These are phyloP conservation scores for Cyclostephanos tholiformis DNA, from an alignment of 108 stramenopile genomes.

Conservation along the genomic window DNA sequence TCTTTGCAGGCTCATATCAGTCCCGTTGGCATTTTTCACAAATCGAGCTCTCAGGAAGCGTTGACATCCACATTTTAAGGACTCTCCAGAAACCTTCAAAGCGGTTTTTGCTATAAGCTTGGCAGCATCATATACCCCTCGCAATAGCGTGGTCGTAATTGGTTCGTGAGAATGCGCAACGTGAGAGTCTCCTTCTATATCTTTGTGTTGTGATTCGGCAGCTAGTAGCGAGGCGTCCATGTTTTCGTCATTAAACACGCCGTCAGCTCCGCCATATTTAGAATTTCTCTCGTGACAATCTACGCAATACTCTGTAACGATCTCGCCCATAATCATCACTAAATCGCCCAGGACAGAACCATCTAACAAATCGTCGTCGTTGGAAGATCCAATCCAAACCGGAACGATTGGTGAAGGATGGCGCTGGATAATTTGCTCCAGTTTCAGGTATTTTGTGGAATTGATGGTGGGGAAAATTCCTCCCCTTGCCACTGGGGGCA, in stretches of 20 bases:
- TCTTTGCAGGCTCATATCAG: conserved; percentile 48
- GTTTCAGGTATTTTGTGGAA: conserved; percentile 13
- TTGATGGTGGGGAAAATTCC: background rate
- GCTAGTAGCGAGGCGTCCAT: background rate
- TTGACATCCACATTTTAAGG: conserved; percentile 13
- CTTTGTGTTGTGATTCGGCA: background rate
- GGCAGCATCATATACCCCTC: conserved; percentile 7
- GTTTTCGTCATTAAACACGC: conserved; percentile 4
- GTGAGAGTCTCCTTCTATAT: background rate
- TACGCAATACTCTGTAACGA: conserved; percentile 39
- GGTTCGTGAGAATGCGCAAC: background rate
- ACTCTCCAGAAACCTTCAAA: background rate
- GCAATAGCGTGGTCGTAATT: background rate
- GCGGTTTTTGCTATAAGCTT: conserved; percentile 5
- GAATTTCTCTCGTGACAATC: conserved; percentile 6
- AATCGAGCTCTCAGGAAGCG: conserved; percentile 40
- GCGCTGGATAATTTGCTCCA: conserved; percentile 28
- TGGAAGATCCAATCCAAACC: conserved; percentile 46
- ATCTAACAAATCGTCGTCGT: conserved; percentile 37
- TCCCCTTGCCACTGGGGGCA: background rate
- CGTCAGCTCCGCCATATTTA: background rate
- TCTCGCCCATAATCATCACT: conserved; percentile 56
- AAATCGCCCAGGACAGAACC: conserved; percentile 47
- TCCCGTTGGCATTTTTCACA: conserved; percentile 52
- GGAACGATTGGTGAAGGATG: conserved; percentile 52